phyloP scores from a whole-genome alignment of 148 eudicot species.

The Persicaria maculosa region DNA sequence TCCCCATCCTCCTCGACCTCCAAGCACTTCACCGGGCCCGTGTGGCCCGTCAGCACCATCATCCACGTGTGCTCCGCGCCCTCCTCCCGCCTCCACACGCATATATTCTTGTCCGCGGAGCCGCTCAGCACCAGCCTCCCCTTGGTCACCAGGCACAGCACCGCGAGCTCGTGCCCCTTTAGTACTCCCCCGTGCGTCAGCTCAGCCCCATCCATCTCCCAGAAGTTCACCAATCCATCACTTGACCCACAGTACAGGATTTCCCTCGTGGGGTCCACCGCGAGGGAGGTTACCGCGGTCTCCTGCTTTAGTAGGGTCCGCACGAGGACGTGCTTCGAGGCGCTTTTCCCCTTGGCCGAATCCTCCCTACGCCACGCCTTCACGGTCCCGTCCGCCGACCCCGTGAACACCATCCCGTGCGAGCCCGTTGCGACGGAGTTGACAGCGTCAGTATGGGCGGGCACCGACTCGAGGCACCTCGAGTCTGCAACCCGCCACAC shows the following conservation, averaged over 20 bases:
- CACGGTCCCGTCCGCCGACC: constrained; percentile 17
- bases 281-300: constrained; percentile 15
- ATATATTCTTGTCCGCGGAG: constrained; percentile 15
- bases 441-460: constrained; percentile 17
- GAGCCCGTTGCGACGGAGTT: constrained; percentile 8
- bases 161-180: constrained; percentile 15
- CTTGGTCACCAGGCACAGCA: constrained; percentile 6
- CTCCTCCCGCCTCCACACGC: constrained; percentile 17
- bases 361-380: constrained; percentile 17
- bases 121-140: constrained; percentile 16
- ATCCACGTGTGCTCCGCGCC: constrained; percentile 8
- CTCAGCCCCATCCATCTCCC: constrained; percentile 8
- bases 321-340: constrained; percentile 6
- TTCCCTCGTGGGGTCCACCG: not conserved
- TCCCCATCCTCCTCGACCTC: constrained; percentile 5
- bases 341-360: not conserved
- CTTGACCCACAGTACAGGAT: constrained; percentile 14
- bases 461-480: constrained; percentile 13
- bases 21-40: constrained; percentile 14
- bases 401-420: constrained; percentile 10
- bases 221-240: constrained; percentile 16
- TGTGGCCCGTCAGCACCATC: constrained; percentile 8
- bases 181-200: not conserved
- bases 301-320: constrained; percentile 12
- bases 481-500: constrained; percentile 14